A percentile compares a stretch with the other conserved stretches of the same genome.
phyloP scores from a whole-genome alignment of 2,329 filamentous ascomycete genomes.

The Rasamsonia emersonii region DNA sequence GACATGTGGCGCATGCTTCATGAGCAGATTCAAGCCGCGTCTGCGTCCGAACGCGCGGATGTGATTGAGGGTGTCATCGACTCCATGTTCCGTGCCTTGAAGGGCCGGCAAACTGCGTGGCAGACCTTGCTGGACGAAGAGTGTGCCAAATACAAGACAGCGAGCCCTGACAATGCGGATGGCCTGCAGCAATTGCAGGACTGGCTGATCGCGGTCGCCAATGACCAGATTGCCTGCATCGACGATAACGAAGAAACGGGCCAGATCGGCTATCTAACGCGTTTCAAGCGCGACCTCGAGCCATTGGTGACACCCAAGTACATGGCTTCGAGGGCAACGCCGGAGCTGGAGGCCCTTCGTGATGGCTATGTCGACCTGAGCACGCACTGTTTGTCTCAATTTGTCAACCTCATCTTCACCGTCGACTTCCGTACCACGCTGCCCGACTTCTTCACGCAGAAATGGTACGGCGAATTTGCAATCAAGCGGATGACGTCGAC shows the following conservation, averaged over 20 bases:
- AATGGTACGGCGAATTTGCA: conserved; percentile 77
- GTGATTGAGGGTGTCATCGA: conserved; percentile 93
- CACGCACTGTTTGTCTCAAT: conserved; percentile 83
- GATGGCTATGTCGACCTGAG: conserved; percentile 93
- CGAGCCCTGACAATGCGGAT: conserved; percentile 46
- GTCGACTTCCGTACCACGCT: conserved; percentile 82
- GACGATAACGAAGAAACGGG: conserved; percentile 75
- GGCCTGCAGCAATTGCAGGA: conserved; percentile 68
- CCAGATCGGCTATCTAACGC: conserved; percentile 71
- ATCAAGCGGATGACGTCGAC: conserved; percentile 94
- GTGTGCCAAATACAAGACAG: conserved; percentile 59
- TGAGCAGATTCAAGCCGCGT: conserved; percentile 81
- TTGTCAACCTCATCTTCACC: conserved; percentile 77
- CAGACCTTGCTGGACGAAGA: conserved; percentile 84
- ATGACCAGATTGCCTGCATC: conserved; percentile 97
- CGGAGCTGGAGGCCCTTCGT: conserved; percentile 65
- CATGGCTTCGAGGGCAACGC: conserved; percentile 59
- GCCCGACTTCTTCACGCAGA: conserved; percentile 79
- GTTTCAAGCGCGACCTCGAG: conserved; percentile 77
- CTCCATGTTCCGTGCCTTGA: conserved; percentile 84
- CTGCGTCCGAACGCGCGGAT: conserved; percentile 75
- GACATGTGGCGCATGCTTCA: conserved; percentile 97
- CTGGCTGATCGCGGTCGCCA: conserved; percentile 93
- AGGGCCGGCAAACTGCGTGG: conserved; percentile 74
- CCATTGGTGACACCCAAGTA: conserved; percentile 73